Base-by-base conservation (phyloP, 768 basidiomycete species). In the Rhodotorula babjevae region DNA sequence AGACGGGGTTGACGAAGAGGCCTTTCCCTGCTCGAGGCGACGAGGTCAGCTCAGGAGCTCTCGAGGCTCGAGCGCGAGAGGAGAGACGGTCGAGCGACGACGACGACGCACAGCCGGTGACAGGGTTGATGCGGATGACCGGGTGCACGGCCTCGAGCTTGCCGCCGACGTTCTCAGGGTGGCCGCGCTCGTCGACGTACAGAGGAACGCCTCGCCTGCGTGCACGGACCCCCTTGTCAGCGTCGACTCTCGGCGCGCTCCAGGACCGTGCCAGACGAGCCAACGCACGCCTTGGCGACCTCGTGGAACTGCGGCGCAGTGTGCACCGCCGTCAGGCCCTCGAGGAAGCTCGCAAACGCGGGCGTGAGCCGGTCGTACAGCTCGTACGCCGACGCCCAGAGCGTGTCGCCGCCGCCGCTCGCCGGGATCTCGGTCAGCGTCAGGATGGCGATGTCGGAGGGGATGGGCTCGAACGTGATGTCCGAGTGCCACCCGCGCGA, bases 311-410 rank as follows among this genome's bases (percentile, higher is more conserved):
- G 29, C 16, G 73, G 64, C 19, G 68, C 81, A 56, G 82, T 80
- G 75, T 88, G 87, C 3, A 84, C 78, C 0, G 87, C 87, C 2
- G 85, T 86, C 23, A 88, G 80, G 15, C 85, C 85, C 77, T 87
- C 86, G 56, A 88, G 81, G 79, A 87, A 87, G 49, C 81, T 82
- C 61, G 83, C 81, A 70, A 83, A 75, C 84, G 9, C 84, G 82
- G 16, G 86, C 1, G 87, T 87, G 33, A 89, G 84, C 25, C 85
- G 82, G 79, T 87, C 86, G 80, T 88, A 89, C 46, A 63, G 21
- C 56, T 65, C 62, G 53, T 66, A 69, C 23, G 78, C 77, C 8
- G 78, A 79, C 9, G 79, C 80, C 79, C 79, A 83, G 73, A 85
- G 78, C 4, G 84, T 85, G 68, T 85, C 84, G 29, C 81, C 82